Evolutionary conservation across 2,329 filamentous ascomycete genomes (phyloP).

Genomic region (Verticillium nonalfalfae): DNA sequence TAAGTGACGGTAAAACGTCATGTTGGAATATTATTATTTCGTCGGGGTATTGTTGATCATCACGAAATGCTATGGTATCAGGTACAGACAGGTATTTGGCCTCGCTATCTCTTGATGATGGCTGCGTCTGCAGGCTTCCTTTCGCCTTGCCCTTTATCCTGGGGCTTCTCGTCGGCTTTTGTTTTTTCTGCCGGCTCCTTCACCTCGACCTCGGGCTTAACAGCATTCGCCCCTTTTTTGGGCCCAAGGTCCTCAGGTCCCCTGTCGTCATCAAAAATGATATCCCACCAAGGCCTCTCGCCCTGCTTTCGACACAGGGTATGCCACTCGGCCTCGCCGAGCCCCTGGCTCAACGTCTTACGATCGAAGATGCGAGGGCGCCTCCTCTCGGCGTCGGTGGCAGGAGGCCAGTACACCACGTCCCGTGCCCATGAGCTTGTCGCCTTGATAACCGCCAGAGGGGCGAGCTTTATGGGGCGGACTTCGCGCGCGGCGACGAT

Average conservation of each 20-base stretch:
- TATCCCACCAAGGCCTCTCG: conserved; percentile 22
- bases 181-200: neutral
- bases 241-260: neutral
- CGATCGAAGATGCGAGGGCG: conserved; percentile 5
- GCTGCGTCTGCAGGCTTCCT: neutral
- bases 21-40: neutral
- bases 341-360: conserved; percentile 1
- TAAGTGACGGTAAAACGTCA: neutral
- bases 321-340: conserved; percentile 8
- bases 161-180: neutral
- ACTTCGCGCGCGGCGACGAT: conserved; percentile 7
- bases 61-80: neutral
- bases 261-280: conserved; percentile 20
- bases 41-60: neutral
- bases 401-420: conserved; percentile 17
- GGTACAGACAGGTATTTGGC: neutral
- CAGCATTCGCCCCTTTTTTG: neutral
- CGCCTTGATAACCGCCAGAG: conserved; percentile 13
- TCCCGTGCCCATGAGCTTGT: conserved; percentile 3
- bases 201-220: neutral
- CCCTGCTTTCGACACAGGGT: conserved; percentile 15
- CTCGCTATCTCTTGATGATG: neutral
- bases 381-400: conserved; percentile 2
- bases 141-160: neutral
- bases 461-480: neutral